Evolutionary conservation across 768 basidiomycete species (phyloP), one percentile per base, ranked within the genome.

Genomic region (Mycena alexandri): DNA sequence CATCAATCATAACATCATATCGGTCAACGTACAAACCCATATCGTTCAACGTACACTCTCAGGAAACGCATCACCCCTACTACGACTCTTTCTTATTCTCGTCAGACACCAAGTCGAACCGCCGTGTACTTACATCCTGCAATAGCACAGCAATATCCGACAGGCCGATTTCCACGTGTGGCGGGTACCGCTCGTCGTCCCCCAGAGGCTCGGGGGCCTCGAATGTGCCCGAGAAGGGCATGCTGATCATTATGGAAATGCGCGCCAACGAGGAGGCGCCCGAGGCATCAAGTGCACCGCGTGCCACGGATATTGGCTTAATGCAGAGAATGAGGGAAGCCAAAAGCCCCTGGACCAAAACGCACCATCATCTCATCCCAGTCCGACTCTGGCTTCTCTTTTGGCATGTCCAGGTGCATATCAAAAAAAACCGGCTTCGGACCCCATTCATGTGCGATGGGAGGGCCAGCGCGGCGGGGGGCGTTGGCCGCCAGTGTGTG

Each of bases 341-440:
- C 36, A 21, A 2, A 9, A 50, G 38, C 8, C 7, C 21, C 7
- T 10, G 24, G 1, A n/a, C 10, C 2, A 25, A 34, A 21, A 63
- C 69, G 48, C 61, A 63, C 69, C 65, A 58, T 66, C 33, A 70
- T 62, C 33, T 46, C 55, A 19, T 66, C 64, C 69, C 69, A 70
- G 11, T 50, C 51, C 36, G 22, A 22, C 34, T 38, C 46, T 2
- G 17, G 21, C 55, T 43, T 66, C 25, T 57, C 64, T 5, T 46
- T 25, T 41, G 58, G 52, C 14, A 43, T 24, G 5, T n/a, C n/a
- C 42, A 70, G 56, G 41, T 61, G 62, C 5, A 55, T 60, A 21
- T 65, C 63, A 50, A 65, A 70, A 8, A 70, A 63, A 5, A 7
- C 29, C 4, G 68, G 68, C 29, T 57, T 62, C 3, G 63, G 64